These are phyloP conservation scores for Ophiostoma montium DNA, from an alignment of 2,329 filamentous ascomycete species.

Conservation along the genomic window DNA sequence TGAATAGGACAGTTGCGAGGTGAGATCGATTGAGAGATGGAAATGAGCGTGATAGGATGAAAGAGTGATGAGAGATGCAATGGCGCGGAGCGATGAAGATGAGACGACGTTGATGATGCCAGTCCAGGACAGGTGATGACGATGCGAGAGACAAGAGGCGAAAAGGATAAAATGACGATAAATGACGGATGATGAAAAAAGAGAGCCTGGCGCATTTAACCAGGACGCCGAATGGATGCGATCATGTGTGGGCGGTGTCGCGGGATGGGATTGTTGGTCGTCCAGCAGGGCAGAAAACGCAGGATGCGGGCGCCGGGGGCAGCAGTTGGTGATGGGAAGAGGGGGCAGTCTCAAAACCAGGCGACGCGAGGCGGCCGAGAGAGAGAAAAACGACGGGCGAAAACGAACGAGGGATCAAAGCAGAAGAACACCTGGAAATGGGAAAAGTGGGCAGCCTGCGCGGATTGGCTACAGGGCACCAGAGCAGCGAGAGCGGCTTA, in stretches of 20 bases:
- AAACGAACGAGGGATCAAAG: neutral
- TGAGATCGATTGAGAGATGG: no score
- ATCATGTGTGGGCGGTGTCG: slow-evolving; percentile 3
- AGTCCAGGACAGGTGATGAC: slow-evolving; percentile 5
- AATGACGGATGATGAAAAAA: neutral
- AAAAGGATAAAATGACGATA: neutral
- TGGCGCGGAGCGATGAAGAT: neutral
- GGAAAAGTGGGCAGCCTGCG: neutral
- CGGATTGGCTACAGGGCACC: slow-evolving; percentile 2
- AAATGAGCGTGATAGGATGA: neutral
- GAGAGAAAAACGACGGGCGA: slow-evolving; percentile 8
- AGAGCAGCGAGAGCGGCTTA: neutral
- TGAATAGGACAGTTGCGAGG: no score
- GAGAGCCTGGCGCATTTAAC: slow-evolving; percentile 11
- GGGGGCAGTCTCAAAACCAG: slow-evolving; percentile 1
- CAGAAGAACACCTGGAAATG: neutral
- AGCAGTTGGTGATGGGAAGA: neutral
- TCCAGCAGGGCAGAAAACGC: neutral
- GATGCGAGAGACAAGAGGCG: slow-evolving; percentile 5
- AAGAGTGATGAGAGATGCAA: neutral
- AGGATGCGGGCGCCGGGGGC: neutral
- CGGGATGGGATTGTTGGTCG: neutral
- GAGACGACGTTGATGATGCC: neutral
- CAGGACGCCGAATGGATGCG: slow-evolving; percentile 3
- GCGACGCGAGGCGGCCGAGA: neutral